Base-by-base conservation (phyloP, 768 basidiomycete species). In the Lactifluus piperatus region DNA sequence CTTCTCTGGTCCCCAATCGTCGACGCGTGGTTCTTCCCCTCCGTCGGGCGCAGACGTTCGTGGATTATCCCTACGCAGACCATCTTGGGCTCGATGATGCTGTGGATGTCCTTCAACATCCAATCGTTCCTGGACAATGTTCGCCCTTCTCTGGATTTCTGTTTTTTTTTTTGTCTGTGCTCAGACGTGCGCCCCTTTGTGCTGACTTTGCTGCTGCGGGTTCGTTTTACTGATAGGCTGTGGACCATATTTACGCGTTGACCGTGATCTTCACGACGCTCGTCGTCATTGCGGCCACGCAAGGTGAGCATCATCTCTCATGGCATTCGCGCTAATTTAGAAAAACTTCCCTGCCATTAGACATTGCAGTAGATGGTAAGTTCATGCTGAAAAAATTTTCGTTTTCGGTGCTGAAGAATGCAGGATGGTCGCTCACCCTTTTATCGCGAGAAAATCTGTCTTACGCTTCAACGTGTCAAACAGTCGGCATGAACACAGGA, bases 61-160 rank as follows among this genome's bases (percentile, higher is more conserved):
- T 99, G 97, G 97, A 98, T 99, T 65, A 86, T 98, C 61, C 97
- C 97, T 50, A 97, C 97, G 80, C 97, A 99, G 71, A 71, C 86
- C 32, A 81, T 91, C 64, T 87, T 98, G 55, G 97, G 92, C 39
- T 77, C 81, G 44, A 74, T 94, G 57, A 90, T 91, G 88, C 66
- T 90, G 32, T 85, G 83, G 66, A 84, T 91, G 60, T 88, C 89
- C 8, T 70, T 81, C 54, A 83, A 86, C 65, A 84, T 85, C 11
- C 80, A 92, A 68, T 79, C 79, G 64, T 75, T 91, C 64, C 78
- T 97, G 71, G 83, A 88, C 57, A 81, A 88, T 66, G 94, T 94
- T 54, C 58, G 80, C 65, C 74, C 67, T 37, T 37, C 56, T 53
- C 22, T 6, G 7, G 10, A n/a, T 10, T 6, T n/a, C n/a, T n/a